Conservation (phyloP, 129 eudicot species). For the Solidago caesia region DNA sequence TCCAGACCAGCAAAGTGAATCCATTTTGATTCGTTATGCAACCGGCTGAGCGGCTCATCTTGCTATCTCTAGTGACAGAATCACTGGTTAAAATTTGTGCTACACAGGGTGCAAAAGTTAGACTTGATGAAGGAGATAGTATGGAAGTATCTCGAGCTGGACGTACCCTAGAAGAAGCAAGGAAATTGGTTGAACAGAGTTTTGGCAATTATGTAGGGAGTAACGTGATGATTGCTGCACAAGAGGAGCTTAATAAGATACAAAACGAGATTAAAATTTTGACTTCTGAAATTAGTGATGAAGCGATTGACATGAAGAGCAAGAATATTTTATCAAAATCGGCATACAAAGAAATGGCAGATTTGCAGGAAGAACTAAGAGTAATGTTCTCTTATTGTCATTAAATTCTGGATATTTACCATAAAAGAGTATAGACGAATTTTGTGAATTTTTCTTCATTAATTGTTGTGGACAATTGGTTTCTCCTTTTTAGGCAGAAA, state of each 20-base stretch:
- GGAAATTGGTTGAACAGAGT: slow-evolving; percentile 94
- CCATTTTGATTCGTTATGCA: too few species aligned
- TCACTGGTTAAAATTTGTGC: slow-evolving; percentile 27
- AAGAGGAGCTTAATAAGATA: slow-evolving; percentile 84
- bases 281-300: slow-evolving; percentile 76
- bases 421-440: not conserved
- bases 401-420: slow-evolving; percentile 1
- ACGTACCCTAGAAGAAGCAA: slow-evolving; percentile 90
- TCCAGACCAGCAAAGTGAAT: too few species aligned
- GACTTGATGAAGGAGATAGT: slow-evolving; percentile 51
- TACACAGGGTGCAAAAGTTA: slow-evolving; percentile 82
- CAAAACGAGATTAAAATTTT: slow-evolving; percentile 73
- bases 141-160: slow-evolving; percentile 60
- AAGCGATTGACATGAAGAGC: slow-evolving; percentile 82
- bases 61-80: not conserved
- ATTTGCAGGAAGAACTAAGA: slow-evolving; percentile 80
- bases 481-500: slow-evolving; percentile 60
- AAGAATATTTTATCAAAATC: slow-evolving; percentile 57
- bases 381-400: slow-evolving; percentile 26
- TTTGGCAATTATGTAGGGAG: slow-evolving; percentile 98
- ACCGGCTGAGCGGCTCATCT: too few species aligned
- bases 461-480: not conserved
- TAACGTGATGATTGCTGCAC: slow-evolving; percentile 95
- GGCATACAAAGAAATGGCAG: slow-evolving; percentile 80
- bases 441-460: not conserved